phyloP scores from a whole-genome alignment of 129 eudicot species.

The carrot (Daucus carota) region DH1_v3.0 NC_030386.2:7657001-7657500 shows the following conservation, averaged over 20 bases:
- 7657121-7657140: constrained; percentile 64
- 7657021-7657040: constrained; percentile 76
- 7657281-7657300: constrained; percentile 68
- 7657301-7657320: constrained; percentile 84
- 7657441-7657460: constrained; percentile 77
- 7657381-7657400: constrained; percentile 70
- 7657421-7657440: constrained; percentile 83
- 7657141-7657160: constrained; percentile 52
- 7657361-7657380: constrained; percentile 60
- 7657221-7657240: constrained; percentile 79
- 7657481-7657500: constrained; percentile 92
- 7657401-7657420: constrained; percentile 67
- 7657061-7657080: constrained; percentile 90
- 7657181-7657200: constrained; percentile 60
- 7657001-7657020: constrained; percentile 79
- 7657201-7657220: constrained; percentile 91
- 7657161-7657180: constrained; percentile 74
- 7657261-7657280: constrained; percentile 43
- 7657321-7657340: constrained; percentile 82
- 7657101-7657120: constrained; percentile 83
- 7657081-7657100: constrained; percentile 78
- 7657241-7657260: constrained; percentile 70
- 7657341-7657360: constrained; percentile 69
- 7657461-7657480: constrained; percentile 84
- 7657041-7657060: constrained; percentile 97